Conservation (phyloP, 352 stramenopile species). For the Thalassiosira ordinaria region DNA sequence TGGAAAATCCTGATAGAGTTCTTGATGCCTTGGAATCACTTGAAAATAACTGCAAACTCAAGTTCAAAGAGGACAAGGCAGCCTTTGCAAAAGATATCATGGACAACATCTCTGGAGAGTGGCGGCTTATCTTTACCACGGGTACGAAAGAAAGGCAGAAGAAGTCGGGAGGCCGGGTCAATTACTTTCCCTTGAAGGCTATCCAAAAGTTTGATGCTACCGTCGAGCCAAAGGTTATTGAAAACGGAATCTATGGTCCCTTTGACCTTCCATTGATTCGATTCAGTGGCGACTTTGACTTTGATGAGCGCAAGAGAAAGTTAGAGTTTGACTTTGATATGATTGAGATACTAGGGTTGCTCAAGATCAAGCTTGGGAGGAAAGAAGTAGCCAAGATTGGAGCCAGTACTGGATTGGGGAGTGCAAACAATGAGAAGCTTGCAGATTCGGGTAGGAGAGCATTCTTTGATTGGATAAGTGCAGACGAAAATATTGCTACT, state of each 20-base stretch:
- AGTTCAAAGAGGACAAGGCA: constrained; percentile 61
- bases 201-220: constrained; percentile 80
- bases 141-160: constrained; percentile 80
- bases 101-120: constrained; percentile 74
- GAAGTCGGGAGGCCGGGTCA: constrained; percentile 66
- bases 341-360: constrained; percentile 71
- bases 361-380: constrained; percentile 66
- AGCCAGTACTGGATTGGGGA: constrained; percentile 70
- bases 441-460: constrained; percentile 64
- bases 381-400: constrained; percentile 72
- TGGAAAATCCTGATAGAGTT: constrained; percentile 75
- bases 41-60: constrained; percentile 76
- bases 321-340: constrained; percentile 82
- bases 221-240: constrained; percentile 60
- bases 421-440: constrained; percentile 79
- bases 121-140: constrained; percentile 86
- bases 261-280: constrained; percentile 71
- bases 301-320: constrained; percentile 63
- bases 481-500: constrained; percentile 83
- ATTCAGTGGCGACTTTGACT: constrained; percentile 83
- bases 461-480: constrained; percentile 87
- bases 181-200: constrained; percentile 86
- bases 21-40: constrained; percentile 66
- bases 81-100: constrained; percentile 53
- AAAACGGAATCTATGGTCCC: constrained; percentile 83